phyloP scores from a whole-genome alignment of 78 protist genomes.

The Creolimax fragrantissima region DNA sequence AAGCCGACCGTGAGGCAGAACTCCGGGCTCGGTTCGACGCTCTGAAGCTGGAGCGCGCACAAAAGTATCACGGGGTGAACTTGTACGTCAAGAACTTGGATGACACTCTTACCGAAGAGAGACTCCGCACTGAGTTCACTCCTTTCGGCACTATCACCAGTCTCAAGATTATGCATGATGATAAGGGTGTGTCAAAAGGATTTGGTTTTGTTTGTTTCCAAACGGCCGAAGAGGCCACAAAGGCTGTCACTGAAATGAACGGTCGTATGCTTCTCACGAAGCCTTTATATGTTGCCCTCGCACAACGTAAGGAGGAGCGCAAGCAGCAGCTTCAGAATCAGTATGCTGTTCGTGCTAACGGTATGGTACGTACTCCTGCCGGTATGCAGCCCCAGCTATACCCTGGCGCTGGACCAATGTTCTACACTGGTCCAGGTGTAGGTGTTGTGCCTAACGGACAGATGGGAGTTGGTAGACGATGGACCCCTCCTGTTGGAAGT shows the following conservation, averaged over 20 bases:
- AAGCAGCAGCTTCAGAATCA: conserved; percentile 65
- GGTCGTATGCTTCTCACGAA: conserved; percentile 37
- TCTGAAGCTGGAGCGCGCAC: conserved; percentile 27
- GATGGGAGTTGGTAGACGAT: background rate
- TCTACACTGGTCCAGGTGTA: background rate
- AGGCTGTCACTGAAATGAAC: conserved; percentile 70
- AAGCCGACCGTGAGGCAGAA: conserved; percentile 52
- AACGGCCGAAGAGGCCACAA: conserved; percentile 82
- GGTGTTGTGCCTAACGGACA: background rate
- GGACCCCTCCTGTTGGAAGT: background rate
- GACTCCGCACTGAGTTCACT: conserved; percentile 61
- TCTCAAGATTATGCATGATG: conserved; percentile 84
- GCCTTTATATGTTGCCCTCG: conserved; percentile 92
- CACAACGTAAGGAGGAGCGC: conserved; percentile 80
- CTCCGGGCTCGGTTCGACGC: conserved; percentile 53
- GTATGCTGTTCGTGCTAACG: conserved; percentile 47
- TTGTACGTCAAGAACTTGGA: conserved; percentile 93
- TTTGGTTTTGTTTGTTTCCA: conserved; percentile 97
- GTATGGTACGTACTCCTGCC: background rate
- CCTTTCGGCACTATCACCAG: conserved; percentile 88
- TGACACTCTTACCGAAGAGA: conserved; percentile 71
- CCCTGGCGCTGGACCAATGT: conserved; percentile 10
- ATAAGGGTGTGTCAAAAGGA: conserved; percentile 61
- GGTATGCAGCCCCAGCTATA: conserved; percentile 10
- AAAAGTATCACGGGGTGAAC: conserved; percentile 75